These are phyloP conservation scores for Talaromyces sp. DNA, from an alignment of 2,329 filamentous ascomycete genomes.

Conservation along the genomic window DNA sequence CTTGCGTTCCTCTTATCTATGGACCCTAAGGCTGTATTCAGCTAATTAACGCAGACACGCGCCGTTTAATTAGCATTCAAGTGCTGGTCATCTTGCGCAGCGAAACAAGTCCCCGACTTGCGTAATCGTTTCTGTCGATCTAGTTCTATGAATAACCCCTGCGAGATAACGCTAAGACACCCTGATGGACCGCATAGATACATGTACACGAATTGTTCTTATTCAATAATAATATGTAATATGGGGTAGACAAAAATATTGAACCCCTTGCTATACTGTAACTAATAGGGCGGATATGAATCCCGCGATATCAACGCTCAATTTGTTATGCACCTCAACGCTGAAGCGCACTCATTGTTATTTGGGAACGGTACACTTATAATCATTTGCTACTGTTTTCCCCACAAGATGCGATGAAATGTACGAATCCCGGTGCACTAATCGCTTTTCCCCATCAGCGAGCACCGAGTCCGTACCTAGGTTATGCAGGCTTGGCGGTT, in stretches of 20 bases:
- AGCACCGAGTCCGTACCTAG: too few relatives aligned
- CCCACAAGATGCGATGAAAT: too few relatives aligned
- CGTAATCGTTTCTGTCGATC: not conserved
- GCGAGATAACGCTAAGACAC: not conserved
- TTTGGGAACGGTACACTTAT: too few relatives aligned
- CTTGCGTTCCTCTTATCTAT: not conserved
- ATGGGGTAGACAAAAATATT: too few relatives aligned
- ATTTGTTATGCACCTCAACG: not conserved
- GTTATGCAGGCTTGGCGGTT: too few relatives aligned
- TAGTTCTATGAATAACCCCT: not conserved
- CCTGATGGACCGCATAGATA: not conserved
- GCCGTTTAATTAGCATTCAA: not conserved
- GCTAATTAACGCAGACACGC: not conserved
- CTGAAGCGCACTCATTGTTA: not conserved
- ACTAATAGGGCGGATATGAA: too few relatives aligned
- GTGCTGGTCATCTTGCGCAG: not conserved
- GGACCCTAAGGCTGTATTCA: not conserved
- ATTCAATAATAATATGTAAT: too few relatives aligned
- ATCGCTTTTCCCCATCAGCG: too few relatives aligned
- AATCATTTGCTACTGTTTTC: too few relatives aligned
- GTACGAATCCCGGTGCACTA: too few relatives aligned
- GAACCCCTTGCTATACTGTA: too few relatives aligned
- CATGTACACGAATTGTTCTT: not conserved
- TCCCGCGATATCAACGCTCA: not conserved
- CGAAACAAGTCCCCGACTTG: not conserved